Base-by-base conservation (phyloP, 2,329 filamentous ascomycete species). In the Clonostachys rhizophaga region DNA sequence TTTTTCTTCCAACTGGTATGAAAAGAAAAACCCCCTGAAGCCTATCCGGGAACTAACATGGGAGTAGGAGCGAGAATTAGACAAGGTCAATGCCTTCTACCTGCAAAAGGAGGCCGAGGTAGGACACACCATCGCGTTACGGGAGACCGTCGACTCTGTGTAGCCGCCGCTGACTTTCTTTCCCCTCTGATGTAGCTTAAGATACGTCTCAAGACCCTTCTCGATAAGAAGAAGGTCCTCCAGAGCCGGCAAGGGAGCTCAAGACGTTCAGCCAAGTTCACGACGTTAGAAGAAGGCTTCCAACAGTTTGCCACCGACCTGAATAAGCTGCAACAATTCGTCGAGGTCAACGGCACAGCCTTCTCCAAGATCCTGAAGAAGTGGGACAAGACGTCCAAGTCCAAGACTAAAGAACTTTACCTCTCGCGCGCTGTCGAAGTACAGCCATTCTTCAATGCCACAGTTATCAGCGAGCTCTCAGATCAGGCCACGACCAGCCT, bases 341-440 rank as follows among this genome's bases (percentile, higher is more conserved):
- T 99, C 54, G 92, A 97, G 66, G 89, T 97, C 63, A 99, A 99
- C 63, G 92, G 94, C 60, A 96, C 90, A 2, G 94, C 91, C 14
- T 96, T 97, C 65, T 96, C 92, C 30, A 99, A 99, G 68, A 99
- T 99, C 50, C 73, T 99, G 53, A 99, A 99, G 72, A 99, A 99
- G 81, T 99, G 94, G 94, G 94, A 99, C 71, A 99, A 99, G 79
- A 96, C 91, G 2, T 96, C 92, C 56, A 99, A 97, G 78, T 97
- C 92, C 45, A 92, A 92, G 66, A 96, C 94, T 50, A 99, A 99
- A 67, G 94, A 97, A 70, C 80, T 97, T 39, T 99, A 97, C 63
- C 83, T 99, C 35, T 95, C 95, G 10, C 81, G 94, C 50, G 94
- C 94, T 9, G 92, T 99, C 52, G 94, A 99, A 66, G 91, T 97